A percentile compares a stretch with the other conserved stretches of the same genome.
Evolutionary conservation across 768 basidiomycete genomes (phyloP).

Genomic region (Leucosporidium yakuticum): DNA sequence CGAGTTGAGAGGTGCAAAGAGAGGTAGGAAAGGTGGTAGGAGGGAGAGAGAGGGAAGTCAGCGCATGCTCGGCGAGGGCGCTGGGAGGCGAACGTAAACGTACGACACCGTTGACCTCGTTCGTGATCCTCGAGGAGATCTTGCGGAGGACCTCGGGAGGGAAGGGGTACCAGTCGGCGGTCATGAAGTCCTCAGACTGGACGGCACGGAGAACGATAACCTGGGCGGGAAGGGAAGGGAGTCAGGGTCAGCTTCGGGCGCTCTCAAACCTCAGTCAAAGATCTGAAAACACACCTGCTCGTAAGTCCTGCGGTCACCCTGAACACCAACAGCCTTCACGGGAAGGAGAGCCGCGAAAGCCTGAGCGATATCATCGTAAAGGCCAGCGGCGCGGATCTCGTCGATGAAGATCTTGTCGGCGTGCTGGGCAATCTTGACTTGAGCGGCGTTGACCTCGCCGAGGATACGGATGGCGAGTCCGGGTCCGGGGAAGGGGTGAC

Average conservation of each 20-base stretch:
- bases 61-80: too few relatives aligned
- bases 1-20: neutral
- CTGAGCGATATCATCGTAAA: conserved; percentile 90
- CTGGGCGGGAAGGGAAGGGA: conserved; percentile 42
- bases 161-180: conserved; percentile 99
- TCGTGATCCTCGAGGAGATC: conserved; percentile 94
- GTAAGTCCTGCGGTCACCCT: conserved; percentile 93
- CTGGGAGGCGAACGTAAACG: neutral
- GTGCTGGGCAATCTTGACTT: conserved; percentile 81
- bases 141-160: conserved; percentile 78
- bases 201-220: conserved; percentile 93
- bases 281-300: conserved; percentile 61
- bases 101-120: conserved; percentile 61
- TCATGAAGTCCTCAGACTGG: conserved; percentile 99
- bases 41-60: neutral
- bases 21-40: neutral
- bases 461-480: conserved; percentile 97
- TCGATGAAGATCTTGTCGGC: conserved; percentile 97
- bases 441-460: conserved; percentile 86
- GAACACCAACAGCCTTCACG: conserved; percentile 93
- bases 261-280: neutral
- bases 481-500: conserved; percentile 98
- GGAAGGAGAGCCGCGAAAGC: conserved; percentile 95
- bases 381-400: conserved; percentile 84
- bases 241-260: neutral